Conservation (phyloP, 148 eudicot genomes). For the Vaccinium myrtillus region DNA sequence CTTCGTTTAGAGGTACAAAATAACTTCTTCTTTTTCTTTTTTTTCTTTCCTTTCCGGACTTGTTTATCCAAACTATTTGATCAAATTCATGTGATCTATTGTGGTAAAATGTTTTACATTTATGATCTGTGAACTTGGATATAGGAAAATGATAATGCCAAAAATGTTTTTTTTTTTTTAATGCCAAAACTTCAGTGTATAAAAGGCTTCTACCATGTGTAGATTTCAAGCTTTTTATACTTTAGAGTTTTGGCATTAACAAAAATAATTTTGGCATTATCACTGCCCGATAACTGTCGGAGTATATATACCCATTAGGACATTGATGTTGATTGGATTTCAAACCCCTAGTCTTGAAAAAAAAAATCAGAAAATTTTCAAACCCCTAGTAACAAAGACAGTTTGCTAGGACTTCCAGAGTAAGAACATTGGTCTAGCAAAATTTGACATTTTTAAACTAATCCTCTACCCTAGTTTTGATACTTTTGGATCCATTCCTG, state of each 20-base stretch:
- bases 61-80: not conserved
- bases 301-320: not conserved
- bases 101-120: not conserved
- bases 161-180: too few species aligned
- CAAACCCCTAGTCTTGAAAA: not conserved
- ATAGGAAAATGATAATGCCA: too few species aligned
- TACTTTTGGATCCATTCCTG: too few species aligned
- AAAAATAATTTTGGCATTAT: too few species aligned
- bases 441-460: not conserved
- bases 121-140: not conserved
- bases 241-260: too few species aligned
- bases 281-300: not conserved
- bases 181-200: too few species aligned
- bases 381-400: too few species aligned
- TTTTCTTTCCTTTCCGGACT: not conserved
- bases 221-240: too few species aligned
- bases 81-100: not conserved
- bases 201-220: too few species aligned
- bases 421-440: not conserved
- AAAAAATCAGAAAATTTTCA: not conserved
- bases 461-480: too few species aligned
- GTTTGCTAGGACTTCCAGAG: not conserved
- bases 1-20: slow-evolving; percentile 59
- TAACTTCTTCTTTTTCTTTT: slow-evolving; percentile 1
- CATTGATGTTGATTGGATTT: slow-evolving; percentile 1